Evolutionary conservation across 306 rosid species (phyloP).

Genomic region (Fagus sylvatica): DNA sequence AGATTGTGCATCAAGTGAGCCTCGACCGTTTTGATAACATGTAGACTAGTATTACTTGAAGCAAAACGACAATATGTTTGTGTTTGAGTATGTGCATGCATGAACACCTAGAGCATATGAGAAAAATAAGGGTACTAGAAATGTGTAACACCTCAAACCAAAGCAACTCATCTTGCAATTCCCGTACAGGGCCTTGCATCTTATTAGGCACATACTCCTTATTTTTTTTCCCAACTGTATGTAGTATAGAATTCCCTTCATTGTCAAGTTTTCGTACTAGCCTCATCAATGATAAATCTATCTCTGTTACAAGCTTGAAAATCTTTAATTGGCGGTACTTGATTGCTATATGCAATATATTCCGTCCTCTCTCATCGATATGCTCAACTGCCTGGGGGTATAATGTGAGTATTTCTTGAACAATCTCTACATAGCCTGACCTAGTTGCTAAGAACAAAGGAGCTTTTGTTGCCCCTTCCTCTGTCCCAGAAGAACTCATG

Average conservation of each 20-base stretch:
- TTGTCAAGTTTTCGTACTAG: neutral
- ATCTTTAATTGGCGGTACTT: conserved; percentile 7
- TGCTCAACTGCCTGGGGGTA: conserved; percentile 5
- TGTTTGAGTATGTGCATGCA: too few species aligned
- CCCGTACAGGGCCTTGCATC: neutral
- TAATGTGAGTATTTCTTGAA: neutral
- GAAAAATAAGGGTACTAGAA: too few species aligned
- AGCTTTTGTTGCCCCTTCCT: too few species aligned
- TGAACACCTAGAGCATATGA: too few species aligned
- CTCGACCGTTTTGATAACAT: too few species aligned
- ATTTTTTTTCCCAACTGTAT: neutral
- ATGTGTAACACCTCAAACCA: neutral
- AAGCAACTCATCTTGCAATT: neutral
- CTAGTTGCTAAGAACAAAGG: neutral
- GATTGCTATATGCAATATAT: neutral
- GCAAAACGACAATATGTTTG: too few species aligned
- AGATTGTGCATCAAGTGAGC: too few species aligned
- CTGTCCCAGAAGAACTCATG: too few species aligned
- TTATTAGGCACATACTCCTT: neutral
- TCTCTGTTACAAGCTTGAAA: neutral
- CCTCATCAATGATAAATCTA: neutral
- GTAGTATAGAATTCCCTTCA: neutral
- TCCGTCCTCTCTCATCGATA: neutral
- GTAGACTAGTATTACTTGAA: too few species aligned
- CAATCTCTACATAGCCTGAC: neutral